Conservation (phyloP, 2,329 filamentous ascomycete species). For the Periconia sp. region DNA sequence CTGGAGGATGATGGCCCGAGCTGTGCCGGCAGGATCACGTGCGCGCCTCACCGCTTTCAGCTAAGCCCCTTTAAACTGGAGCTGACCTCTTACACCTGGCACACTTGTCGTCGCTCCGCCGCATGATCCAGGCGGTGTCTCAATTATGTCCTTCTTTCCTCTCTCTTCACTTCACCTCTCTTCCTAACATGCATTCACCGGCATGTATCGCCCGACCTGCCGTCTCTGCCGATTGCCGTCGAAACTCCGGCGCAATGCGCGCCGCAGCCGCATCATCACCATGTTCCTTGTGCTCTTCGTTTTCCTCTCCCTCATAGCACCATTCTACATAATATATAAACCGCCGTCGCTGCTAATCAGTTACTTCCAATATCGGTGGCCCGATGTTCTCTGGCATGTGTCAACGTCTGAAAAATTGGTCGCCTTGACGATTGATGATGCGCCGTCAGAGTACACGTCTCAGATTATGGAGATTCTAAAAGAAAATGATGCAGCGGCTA, state of each 20-base stretch:
- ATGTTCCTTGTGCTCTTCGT: constrained; percentile 41
- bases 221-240: constrained; percentile 45
- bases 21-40: too few relatives aligned
- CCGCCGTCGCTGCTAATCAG: constrained; percentile 74
- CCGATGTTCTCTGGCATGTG: constrained; percentile 79
- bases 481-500: constrained; percentile 71
- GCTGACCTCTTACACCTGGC: constrained; percentile 6
- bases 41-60: too few relatives aligned
- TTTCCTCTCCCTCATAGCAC: constrained; percentile 31
- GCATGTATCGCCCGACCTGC: constrained; percentile 34
- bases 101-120: too few relatives aligned
- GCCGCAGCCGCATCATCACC: constrained; percentile 44
- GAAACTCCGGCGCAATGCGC: constrained; percentile 39
- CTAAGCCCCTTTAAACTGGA: neutral
- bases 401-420: constrained; percentile 67
- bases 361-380: constrained; percentile 74
- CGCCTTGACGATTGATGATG: constrained; percentile 87
- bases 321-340: constrained; percentile 76
- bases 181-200: constrained; percentile 3
- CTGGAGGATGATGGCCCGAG: too few relatives aligned
- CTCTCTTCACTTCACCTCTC: neutral
- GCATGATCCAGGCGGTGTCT: too few relatives aligned
- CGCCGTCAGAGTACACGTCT: constrained; percentile 73
- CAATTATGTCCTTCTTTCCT: constrained; percentile 1
- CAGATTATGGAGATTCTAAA: constrained; percentile 74